Evolutionary conservation across 352 stramenopile species (phyloP).

Genomic region (Pythium guiyangense): DNA sequence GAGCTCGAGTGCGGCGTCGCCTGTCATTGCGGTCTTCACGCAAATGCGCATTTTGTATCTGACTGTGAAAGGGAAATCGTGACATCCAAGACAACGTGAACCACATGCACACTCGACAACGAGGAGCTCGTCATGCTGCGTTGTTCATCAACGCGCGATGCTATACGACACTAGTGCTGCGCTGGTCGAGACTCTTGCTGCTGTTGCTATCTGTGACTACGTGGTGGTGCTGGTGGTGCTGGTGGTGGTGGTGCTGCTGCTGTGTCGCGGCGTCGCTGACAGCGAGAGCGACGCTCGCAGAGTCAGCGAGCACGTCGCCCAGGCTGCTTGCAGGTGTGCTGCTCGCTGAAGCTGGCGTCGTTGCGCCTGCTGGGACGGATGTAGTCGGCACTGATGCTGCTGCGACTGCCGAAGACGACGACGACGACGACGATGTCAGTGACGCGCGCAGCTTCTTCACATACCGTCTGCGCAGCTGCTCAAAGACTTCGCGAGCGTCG

Average conservation of each 20-base stretch:
- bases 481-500: constrained; percentile 46
- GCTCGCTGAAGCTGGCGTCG: not conserved
- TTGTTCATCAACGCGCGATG: not conserved
- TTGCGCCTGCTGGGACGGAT: not conserved
- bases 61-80: no score
- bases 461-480: constrained; percentile 42
- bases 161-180: not conserved
- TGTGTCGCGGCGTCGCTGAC: no score
- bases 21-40: no score
- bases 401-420: no score
- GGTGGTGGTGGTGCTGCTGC: no score
- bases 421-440: not conserved
- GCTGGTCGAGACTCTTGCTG: not conserved
- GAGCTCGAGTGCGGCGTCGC: not conserved
- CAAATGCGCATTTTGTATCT: no score
- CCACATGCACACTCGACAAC: no score
- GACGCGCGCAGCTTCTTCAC: constrained; percentile 45
- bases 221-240: not conserved
- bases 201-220: not conserved
- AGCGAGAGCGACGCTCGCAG: not conserved
- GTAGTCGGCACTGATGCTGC: not conserved
- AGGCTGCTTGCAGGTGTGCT: not conserved
- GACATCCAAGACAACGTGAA: no score
- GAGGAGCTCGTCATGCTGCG: no score
- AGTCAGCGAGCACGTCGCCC: not conserved